phyloP scores from a whole-genome alignment of 805 yeast species.

The Alloascoidea africana region DNA sequence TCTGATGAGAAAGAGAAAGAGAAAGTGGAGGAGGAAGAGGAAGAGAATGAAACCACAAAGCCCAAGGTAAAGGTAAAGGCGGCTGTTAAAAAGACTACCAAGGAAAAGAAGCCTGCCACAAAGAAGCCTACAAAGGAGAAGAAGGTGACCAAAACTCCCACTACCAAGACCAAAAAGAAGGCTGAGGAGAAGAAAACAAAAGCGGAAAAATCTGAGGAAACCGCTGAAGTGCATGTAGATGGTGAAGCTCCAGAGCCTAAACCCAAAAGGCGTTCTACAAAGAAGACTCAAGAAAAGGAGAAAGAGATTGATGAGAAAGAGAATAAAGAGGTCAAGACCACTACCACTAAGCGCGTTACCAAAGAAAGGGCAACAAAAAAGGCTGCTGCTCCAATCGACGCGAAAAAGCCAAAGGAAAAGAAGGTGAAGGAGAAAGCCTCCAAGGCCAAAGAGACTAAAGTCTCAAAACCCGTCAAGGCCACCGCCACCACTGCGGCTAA shows the following conservation, averaged over 20 bases:
- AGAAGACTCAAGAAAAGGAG: no score
- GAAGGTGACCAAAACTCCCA: constrained; percentile 11
- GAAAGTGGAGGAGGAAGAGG: no score
- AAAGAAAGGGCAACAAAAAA: no score
- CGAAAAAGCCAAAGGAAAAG: constrained; percentile 1
- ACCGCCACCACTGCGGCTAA: background rate
- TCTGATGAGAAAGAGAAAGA: no score
- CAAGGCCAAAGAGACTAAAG: background rate
- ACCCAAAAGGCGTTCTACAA: constrained; percentile 15
- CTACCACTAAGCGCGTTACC: no score
- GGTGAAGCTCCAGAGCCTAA: constrained; percentile 16
- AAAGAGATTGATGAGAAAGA: no score
- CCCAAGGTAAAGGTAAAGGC: no score
- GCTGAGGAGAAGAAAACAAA: constrained; percentile 15
- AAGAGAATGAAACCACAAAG: no score
- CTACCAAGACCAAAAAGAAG: constrained; percentile 10
- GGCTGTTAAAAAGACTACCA: no score
- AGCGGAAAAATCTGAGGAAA: constrained; percentile 15
- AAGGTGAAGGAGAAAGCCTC: background rate
- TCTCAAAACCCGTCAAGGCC: constrained; percentile 7
- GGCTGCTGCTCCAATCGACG: constrained; percentile 2
- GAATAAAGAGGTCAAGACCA: no score
- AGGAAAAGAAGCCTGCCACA: constrained; percentile 12
- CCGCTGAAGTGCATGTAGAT: constrained; percentile 10
- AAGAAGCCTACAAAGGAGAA: constrained; percentile 8